phyloP scores from a whole-genome alignment of 495 filamentous ascomycete genomes.

The Xylaria curta region DNA sequence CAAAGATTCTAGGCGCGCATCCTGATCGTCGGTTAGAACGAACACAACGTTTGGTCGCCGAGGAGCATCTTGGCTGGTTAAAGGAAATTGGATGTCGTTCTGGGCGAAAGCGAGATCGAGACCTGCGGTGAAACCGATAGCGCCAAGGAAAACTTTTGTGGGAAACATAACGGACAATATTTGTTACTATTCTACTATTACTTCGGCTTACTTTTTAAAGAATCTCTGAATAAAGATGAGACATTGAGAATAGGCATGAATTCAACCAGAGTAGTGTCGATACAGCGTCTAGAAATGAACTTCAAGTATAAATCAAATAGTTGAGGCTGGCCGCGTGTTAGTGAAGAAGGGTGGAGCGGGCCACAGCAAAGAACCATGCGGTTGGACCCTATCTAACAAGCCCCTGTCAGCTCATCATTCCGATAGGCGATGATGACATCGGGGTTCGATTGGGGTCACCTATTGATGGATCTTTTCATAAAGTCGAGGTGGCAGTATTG shows the following conservation, averaged over 20 bases:
- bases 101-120: slow-evolving; percentile 10
- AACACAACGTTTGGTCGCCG: slow-evolving; percentile 51
- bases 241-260: background rate
- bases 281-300: background rate
- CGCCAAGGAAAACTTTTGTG: background rate
- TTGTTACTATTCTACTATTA: background rate
- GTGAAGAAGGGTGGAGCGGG: background rate
- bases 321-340: background rate
- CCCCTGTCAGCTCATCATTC: slow-evolving; percentile 20
- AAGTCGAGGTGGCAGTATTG: background rate
- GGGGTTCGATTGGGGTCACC: background rate
- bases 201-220: background rate
- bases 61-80: background rate
- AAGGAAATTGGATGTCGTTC: slow-evolving; percentile 17
- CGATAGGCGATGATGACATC: slow-evolving; percentile 14
- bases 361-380: background rate
- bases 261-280: background rate
- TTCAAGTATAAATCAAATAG: background rate
- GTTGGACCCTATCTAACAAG: background rate
- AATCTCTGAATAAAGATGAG: background rate
- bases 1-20: slow-evolving; percentile 59
- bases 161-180: slow-evolving; percentile 7
- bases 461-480: background rate
- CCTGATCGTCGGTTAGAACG: slow-evolving; percentile 68
- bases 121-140: background rate